Percentiles rank a stretch among this genome's conserved stretches.
These are phyloP conservation scores for Sistotremastrum suecicum DNA, from an alignment of 768 basidiomycete genomes.

Conservation along the genomic window DNA sequence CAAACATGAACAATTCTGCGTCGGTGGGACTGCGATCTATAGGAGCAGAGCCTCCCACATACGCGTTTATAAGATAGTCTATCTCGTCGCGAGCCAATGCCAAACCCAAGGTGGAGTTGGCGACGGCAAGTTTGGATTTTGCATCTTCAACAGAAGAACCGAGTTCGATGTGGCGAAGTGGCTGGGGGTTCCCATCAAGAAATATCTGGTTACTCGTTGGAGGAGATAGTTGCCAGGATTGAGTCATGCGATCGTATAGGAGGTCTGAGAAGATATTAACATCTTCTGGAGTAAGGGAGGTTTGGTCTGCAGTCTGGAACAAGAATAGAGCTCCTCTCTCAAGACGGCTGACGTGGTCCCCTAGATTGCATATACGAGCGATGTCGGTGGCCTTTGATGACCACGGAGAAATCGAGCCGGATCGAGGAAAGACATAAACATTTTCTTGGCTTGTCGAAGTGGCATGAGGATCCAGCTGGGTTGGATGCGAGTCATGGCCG, in stretches of 20 bases:
- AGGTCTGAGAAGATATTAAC: slow-evolving; percentile 47
- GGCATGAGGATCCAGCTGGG: slow-evolving; percentile 25
- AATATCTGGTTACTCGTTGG: slow-evolving; percentile 51
- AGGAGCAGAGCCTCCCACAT: slow-evolving; percentile 51
- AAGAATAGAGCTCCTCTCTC: slow-evolving; percentile 73
- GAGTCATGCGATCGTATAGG: slow-evolving; percentile 96
- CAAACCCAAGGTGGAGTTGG: slow-evolving; percentile 78
- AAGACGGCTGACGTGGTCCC: slow-evolving; percentile 54
- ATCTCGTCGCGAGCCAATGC: slow-evolving; percentile 86
- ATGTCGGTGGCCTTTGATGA: slow-evolving; percentile 99
- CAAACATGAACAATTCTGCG: slow-evolving; percentile 99
- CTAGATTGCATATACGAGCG: slow-evolving; percentile 72
- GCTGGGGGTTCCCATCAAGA: slow-evolving; percentile 42
- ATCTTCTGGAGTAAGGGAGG: slow-evolving; percentile 28
- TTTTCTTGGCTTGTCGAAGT: slow-evolving; percentile 23
- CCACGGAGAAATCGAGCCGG: slow-evolving; percentile 95
- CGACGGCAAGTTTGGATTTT: slow-evolving; percentile 20
- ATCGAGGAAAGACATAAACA: slow-evolving; percentile 66
- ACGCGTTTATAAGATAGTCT: slow-evolving; percentile 81
- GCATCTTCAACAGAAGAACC: slow-evolving; percentile 17
- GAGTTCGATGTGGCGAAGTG: slow-evolving; percentile 62
- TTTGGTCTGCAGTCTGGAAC: slow-evolving; percentile 32
- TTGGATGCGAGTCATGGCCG: slow-evolving; percentile 54
- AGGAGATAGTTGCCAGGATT: slow-evolving; percentile 42
- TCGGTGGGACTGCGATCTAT: slow-evolving; percentile 84